A percentile compares a stretch with the other conserved stretches of the same genome.
phyloP scores from a whole-genome alignment of 1,139 yeast species.

The Taphrina deformans region DNA sequence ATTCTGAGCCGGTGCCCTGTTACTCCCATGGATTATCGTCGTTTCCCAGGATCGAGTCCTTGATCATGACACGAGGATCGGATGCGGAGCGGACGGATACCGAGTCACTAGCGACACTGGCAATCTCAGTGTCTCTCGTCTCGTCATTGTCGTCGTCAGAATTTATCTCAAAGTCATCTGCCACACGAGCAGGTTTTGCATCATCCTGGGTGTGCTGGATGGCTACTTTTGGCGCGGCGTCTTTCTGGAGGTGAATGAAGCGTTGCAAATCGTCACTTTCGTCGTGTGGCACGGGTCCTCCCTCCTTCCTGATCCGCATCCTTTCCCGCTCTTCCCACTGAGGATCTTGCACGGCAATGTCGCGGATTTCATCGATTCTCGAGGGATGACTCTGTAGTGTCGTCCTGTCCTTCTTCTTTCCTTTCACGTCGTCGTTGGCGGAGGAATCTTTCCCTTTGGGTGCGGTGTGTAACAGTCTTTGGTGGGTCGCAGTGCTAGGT shows the following conservation, averaged over 20 bases:
- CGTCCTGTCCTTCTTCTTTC: conserved; percentile 3
- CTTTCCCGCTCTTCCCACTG: conserved; percentile 31
- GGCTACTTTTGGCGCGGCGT: background rate
- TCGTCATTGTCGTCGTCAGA: background rate
- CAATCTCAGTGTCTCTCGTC: background rate
- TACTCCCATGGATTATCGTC: conserved; percentile 26
- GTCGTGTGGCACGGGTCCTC: conserved; percentile 16
- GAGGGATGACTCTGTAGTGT: conserved; percentile 25
- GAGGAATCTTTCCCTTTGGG: conserved; percentile 29
- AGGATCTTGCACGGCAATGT: conserved; percentile 26
- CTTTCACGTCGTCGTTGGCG: conserved; percentile 15
- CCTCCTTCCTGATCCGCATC: conserved; percentile 29
- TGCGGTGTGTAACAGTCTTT: background rate
- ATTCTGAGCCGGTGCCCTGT: background rate
- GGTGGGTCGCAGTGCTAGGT: conserved; percentile 33
- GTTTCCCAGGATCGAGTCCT: conserved; percentile 12
- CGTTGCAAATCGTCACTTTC: conserved; percentile 26
- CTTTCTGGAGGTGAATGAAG: conserved; percentile 6
- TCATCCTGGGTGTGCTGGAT: background rate
- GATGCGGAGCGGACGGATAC: background rate
- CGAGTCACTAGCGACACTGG: background rate
- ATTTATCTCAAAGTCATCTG: conserved; percentile 5
- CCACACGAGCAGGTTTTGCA: background rate
- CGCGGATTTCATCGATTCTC: conserved; percentile 24
- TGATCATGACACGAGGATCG: conserved; percentile 7